A percentile compares a stretch with the other conserved stretches of the same genome.
phyloP scores from a whole-genome alignment of 257 asterid species.

The Capsicum rhomboideum region DNA sequence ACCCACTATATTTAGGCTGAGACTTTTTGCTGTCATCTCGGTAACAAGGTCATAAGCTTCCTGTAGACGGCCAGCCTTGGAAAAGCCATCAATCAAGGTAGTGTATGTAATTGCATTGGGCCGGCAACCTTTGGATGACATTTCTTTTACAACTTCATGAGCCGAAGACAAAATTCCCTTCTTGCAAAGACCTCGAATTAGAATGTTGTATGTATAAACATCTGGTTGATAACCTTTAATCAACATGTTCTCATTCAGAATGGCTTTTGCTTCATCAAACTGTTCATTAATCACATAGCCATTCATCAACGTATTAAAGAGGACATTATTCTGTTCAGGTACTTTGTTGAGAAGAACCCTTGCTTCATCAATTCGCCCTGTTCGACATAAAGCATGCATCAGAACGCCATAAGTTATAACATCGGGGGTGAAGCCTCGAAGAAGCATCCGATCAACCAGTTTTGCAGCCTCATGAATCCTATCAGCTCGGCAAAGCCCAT shows the following conservation, averaged over 20 bases:
- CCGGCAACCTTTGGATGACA: constrained; percentile 34
- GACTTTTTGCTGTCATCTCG: constrained; percentile 58
- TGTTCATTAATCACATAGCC: constrained; percentile 44
- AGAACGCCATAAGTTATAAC: constrained; percentile 74
- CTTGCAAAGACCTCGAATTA: constrained; percentile 72
- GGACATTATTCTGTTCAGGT: constrained; percentile 44
- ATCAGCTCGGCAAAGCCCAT: constrained; percentile 59
- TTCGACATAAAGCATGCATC: constrained; percentile 67
- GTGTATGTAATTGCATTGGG: constrained; percentile 75
- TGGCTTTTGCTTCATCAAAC: constrained; percentile 67
- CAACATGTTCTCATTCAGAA: constrained; percentile 38
- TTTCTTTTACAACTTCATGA: constrained; percentile 37
- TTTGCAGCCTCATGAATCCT: constrained; percentile 89
- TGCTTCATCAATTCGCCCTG: constrained; percentile 65
- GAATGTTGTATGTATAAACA: constrained; percentile 67
- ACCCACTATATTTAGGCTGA: constrained; percentile 59
- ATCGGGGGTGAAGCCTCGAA: constrained; percentile 66
- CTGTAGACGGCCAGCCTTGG: constrained; percentile 49
- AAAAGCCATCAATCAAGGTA: constrained; percentile 65
- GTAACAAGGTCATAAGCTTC: constrained; percentile 53
- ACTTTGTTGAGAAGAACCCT: constrained; percentile 50
- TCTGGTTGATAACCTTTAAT: constrained; percentile 45
- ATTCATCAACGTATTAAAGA: constrained; percentile 60
- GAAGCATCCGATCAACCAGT: constrained; percentile 79
- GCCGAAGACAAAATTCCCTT: constrained; percentile 63